Percentiles rank a stretch among this genome's conserved stretches.
These are phyloP conservation scores for Podila minutissima DNA, from an alignment of 192 early-diverging fungal genomes.

Conservation along the genomic window DNA sequence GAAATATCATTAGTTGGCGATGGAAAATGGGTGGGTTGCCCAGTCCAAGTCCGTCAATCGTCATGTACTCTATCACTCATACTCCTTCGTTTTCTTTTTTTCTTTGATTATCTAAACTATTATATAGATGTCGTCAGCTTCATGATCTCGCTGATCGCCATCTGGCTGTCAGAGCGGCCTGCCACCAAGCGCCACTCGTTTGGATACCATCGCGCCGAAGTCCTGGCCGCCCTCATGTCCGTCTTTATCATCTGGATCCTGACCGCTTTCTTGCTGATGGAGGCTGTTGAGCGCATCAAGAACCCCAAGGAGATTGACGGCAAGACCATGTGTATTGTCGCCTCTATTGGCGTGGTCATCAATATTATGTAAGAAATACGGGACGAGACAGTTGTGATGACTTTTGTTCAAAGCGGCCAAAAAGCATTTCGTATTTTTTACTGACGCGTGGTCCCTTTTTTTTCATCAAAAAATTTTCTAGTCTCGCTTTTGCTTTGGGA, in stretches of 20 bases:
- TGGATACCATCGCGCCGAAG: conserved; percentile 83
- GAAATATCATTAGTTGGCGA: no score
- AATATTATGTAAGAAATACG: conserved; percentile 72
- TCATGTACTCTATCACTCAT: background rate
- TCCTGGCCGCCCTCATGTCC: conserved; percentile 80
- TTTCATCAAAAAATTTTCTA: conserved; percentile 13
- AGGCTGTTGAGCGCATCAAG: conserved; percentile 75
- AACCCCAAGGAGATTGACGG: conserved; percentile 74
- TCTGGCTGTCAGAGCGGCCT: conserved; percentile 52
- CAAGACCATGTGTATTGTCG: conserved; percentile 75
- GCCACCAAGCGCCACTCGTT: conserved; percentile 63
- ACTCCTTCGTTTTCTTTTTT: background rate
- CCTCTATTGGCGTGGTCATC: conserved; percentile 75
- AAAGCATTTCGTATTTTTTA: background rate
- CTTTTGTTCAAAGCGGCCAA: conserved; percentile 3
- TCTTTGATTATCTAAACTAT: conserved; percentile 1
- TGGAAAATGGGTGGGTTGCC: no score
- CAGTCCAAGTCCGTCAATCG: no score
- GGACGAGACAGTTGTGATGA: background rate
- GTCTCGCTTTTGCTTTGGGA: conserved; percentile 66
- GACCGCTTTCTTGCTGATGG: conserved; percentile 71
- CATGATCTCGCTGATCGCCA: conserved; percentile 69
- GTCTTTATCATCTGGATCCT: conserved; percentile 85
- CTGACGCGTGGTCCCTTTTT: background rate
- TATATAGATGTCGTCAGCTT: conserved; percentile 76